Evolutionary conservation across 306 rosid genomes (phyloP).

Genomic region (Medicago truncatula): DNA sequence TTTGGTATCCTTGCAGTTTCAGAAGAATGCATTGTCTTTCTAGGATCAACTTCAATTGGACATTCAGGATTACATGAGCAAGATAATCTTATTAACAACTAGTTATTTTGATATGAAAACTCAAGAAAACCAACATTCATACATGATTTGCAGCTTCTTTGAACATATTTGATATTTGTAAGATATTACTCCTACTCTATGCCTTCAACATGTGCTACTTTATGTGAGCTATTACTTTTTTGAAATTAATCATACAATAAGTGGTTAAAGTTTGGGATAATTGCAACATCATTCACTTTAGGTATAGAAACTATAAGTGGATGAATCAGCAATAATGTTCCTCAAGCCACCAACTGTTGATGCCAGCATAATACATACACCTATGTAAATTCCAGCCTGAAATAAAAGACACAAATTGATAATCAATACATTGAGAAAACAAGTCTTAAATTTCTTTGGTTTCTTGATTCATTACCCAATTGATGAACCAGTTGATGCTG

Average conservation of each 20-base stretch:
- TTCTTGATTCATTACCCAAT: slow-evolving; percentile 66
- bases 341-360: slow-evolving; percentile 88
- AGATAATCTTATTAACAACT: too few relatives aligned
- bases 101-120: not conserved
- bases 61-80: too few relatives aligned
- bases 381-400: slow-evolving; percentile 73
- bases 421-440: too few relatives aligned
- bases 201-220: not conserved
- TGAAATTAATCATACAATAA: not conserved
- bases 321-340: slow-evolving; percentile 79
- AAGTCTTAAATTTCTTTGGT: too few relatives aligned
- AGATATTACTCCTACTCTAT: not conserved
- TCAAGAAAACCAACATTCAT: not conserved
- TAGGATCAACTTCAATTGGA: too few relatives aligned
- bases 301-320: slow-evolving; percentile 78
- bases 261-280: not conserved
- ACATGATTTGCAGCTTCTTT: not conserved
- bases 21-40: too few relatives aligned
- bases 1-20: too few relatives aligned
- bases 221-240: not conserved
- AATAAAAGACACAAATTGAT: slow-evolving; percentile 38
- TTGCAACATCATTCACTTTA: slow-evolving; percentile 29
- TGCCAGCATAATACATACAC: slow-evolving; percentile 87
- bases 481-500: slow-evolving; percentile 82
- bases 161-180: not conserved